Percentiles rank a stretch among this genome's conserved stretches.
phyloP scores from a whole-genome alignment of 2,329 filamentous ascomycete genomes.

The Neonectria punicea region DNA sequence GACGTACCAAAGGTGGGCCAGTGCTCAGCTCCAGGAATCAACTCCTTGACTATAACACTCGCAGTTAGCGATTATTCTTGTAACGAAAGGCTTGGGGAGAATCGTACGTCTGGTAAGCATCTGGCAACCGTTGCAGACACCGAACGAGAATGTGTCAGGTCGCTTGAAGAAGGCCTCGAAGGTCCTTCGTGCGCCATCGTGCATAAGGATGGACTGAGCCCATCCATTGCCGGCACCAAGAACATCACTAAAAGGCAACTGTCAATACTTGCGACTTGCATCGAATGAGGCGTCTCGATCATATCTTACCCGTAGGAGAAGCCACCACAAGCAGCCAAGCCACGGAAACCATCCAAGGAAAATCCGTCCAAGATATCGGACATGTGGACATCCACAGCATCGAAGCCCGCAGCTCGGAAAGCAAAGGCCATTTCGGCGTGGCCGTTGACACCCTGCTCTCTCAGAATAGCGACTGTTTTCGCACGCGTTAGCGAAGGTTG shows the following conservation, averaged over 20 bases:
- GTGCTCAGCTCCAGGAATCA: conserved; percentile 42
- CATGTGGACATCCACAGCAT: conserved; percentile 96
- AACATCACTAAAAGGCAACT: conserved; percentile 57
- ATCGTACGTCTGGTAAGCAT: conserved; percentile 75
- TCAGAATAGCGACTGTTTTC: conserved; percentile 88
- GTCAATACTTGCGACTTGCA: conserved; percentile 11
- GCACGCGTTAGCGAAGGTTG: conserved; percentile 61
- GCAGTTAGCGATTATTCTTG: conserved; percentile 5
- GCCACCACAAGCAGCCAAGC: conserved; percentile 93
- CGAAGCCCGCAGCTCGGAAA: conserved; percentile 91
- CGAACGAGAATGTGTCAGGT: conserved; percentile 89
- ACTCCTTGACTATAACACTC: conserved; percentile 35
- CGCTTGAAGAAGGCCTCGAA: conserved; percentile 89
- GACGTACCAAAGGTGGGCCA: conserved; percentile 68
- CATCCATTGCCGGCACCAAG: conserved; percentile 95
- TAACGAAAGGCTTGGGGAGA: too few relatives aligned
- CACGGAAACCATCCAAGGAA: conserved; percentile 84
- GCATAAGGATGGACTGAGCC: conserved; percentile 92
- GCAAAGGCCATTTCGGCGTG: conserved; percentile 98
- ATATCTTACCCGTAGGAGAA: conserved; percentile 82
- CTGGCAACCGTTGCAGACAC: conserved; percentile 98
- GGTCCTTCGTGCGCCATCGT: conserved; percentile 78
- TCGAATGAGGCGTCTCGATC: not conserved
- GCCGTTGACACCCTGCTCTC: conserved; percentile 96
- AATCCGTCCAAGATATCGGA: conserved; percentile 85